Evolutionary conservation across 2,329 filamentous ascomycete genomes (phyloP).

Genomic region (Colletotrichum tamarilloi): DNA sequence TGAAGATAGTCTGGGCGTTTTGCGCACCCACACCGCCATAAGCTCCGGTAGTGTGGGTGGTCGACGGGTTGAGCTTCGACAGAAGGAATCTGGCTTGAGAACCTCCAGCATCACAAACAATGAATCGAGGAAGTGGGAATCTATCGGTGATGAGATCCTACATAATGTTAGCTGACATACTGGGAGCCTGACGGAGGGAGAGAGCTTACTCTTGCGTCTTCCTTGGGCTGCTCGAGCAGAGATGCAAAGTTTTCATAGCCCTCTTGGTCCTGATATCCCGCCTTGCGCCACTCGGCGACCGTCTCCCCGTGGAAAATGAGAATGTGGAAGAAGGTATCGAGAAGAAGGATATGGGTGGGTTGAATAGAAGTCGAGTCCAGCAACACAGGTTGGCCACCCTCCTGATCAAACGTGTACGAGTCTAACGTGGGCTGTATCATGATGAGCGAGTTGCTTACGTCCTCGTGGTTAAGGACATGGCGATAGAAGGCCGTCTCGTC

Average conservation of each 20-base stretch:
- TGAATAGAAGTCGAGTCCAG: constrained; percentile 97
- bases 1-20: constrained; percentile 97
- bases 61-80: constrained; percentile 97
- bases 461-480: constrained; percentile 96
- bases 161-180: constrained; percentile 33
- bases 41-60: constrained; percentile 91
- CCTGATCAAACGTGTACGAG: constrained; percentile 96
- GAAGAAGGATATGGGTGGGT: constrained; percentile 89
- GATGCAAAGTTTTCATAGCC: constrained; percentile 96
- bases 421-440: constrained; percentile 99
- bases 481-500: constrained; percentile 99
- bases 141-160: constrained; percentile 96
- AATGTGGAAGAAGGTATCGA: constrained; percentile 99
- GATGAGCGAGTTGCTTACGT: constrained; percentile 94
- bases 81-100: constrained; percentile 85
- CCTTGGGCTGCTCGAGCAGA: constrained; percentile 91
- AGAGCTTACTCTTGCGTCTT: constrained; percentile 86
- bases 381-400: constrained; percentile 91
- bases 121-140: constrained; percentile 98
- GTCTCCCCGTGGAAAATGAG: constrained; percentile 99
- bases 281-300: constrained; percentile 97
- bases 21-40: constrained; percentile 89
- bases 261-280: constrained; percentile 97
- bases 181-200: background rate
- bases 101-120: constrained; percentile 97